phyloP scores from a whole-genome alignment of 495 filamentous ascomycete species.

The Xylaria telfairii region DNA sequence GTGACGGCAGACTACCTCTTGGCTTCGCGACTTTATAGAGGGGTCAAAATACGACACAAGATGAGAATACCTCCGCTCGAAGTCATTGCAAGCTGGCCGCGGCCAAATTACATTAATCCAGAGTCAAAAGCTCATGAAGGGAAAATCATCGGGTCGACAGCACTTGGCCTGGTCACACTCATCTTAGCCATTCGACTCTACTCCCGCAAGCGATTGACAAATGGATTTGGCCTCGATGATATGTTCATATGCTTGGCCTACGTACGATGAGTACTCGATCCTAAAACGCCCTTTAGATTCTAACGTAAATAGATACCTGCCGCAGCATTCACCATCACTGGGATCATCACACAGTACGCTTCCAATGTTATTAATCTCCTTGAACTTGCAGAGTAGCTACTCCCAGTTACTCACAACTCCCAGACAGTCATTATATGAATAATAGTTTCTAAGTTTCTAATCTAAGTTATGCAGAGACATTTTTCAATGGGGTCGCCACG shows the following conservation, averaged over 20 bases:
- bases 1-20: neutral
- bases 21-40: neutral
- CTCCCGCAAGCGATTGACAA: slow-evolving; percentile 51
- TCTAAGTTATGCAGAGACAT: slow-evolving; percentile 1
- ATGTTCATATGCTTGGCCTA: slow-evolving; percentile 51
- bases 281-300: neutral
- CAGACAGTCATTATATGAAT: no score
- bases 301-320: slow-evolving; percentile 33
- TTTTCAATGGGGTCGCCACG: slow-evolving; percentile 64
- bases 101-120: slow-evolving; percentile 62
- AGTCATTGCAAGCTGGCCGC: slow-evolving; percentile 57
- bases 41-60: slow-evolving; percentile 2
- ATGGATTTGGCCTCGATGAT: slow-evolving; percentile 57
- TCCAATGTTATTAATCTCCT: neutral
- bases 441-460: no score
- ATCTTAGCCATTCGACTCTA: slow-evolving; percentile 56
- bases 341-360: slow-evolving; percentile 43
- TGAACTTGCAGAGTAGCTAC: neutral
- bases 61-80: slow-evolving; percentile 56
- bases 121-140: slow-evolving; percentile 54
- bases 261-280: slow-evolving; percentile 23
- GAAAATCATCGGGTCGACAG: slow-evolving; percentile 50
- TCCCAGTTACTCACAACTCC: neutral
- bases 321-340: slow-evolving; percentile 53
- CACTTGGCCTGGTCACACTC: slow-evolving; percentile 46